Evolutionary conservation across 1,139 yeast genomes (phyloP), one percentile per base, ranked within the genome.

Genomic region (Hansenula anomala): DNA sequence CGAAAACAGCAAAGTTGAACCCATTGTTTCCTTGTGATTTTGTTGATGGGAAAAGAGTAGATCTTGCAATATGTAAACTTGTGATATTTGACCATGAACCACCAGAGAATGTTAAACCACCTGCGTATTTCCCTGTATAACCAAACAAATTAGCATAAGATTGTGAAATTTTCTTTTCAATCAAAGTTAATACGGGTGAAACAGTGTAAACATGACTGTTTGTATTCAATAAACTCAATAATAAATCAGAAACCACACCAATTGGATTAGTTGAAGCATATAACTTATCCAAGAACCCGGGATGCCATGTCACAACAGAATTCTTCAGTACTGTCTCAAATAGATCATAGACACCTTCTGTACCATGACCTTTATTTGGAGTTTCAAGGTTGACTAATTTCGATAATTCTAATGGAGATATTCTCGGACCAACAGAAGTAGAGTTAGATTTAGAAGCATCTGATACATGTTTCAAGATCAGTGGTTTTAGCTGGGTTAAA

Each of bases 41-140:
- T 0, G 95, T 82, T 14, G 81, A 84, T 0, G 95, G 95, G 52
- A 55, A 83, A 45, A 73, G 60, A 32, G 72, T 65, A 32, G 85
- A 68, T 49, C 95, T 66, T 0, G 95, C 96, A 58, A 83, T 79
- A 48, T 85, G 92, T 62, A 87, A 59, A 41, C 88, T 78, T 3
- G 95, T 85, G 38, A 84, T 74, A 59, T 87, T 87, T 15, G 95
- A 84, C 79, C 90, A 86, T 5, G 92, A 81, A 0, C 96, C 96
- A 13, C 96, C 96, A 25, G 90, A 76, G 59, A 86, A 84, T 0
- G 96, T 87, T 50, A 87, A 66, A 0, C 96, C 96, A 19, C 95
- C 96, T 35, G 90, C 75, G 26, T 69, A 66, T 7, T 63, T 61
- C 7, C 69, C 71, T 15, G 59, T 55, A 51, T 71, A 84, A 0